Percentiles rank a stretch among this genome's conserved stretches.
These are phyloP conservation scores for Ceratocystis huliohia DNA, from an alignment of 2,329 filamentous ascomycete species.

Conservation along the genomic window DNA sequence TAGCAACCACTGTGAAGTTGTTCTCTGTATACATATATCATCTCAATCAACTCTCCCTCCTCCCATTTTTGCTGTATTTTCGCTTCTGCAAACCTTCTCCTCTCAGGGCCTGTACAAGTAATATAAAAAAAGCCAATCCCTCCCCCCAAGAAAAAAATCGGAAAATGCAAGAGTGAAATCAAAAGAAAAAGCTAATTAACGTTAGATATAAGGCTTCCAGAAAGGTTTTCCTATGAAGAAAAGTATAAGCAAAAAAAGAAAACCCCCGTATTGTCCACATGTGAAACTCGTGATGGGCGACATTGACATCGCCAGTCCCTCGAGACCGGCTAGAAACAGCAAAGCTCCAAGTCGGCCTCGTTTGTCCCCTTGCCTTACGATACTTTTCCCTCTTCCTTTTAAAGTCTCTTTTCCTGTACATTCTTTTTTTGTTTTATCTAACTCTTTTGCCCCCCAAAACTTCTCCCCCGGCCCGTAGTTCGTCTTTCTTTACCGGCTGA, in stretches of 20 bases:
- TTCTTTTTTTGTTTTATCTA: conserved; percentile 1
- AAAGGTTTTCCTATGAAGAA: too few species aligned
- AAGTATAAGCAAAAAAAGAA: too few species aligned
- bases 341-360: too few species aligned
- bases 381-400: background rate
- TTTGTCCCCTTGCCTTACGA: too few species aligned
- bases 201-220: background rate
- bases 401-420: background rate
- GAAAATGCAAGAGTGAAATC: background rate
- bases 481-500: conserved; percentile 40
- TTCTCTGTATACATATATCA: conserved; percentile 8
- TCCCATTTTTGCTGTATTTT: background rate
- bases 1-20: too few species aligned
- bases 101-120: background rate
- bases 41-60: background rate
- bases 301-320: too few species aligned
- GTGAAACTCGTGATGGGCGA: too few species aligned
- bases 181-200: background rate
- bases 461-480: background rate
- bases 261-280: too few species aligned
- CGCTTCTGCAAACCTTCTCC: background rate
- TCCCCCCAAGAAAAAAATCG: background rate
- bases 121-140: background rate
- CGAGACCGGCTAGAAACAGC: too few species aligned
- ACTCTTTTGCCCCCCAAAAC: background rate